Evolutionary conservation across 2,329 filamentous ascomycete genomes (phyloP), one percentile per base, ranked within the genome.

Genomic region (Tolypocladium cylindrosporum): DNA sequence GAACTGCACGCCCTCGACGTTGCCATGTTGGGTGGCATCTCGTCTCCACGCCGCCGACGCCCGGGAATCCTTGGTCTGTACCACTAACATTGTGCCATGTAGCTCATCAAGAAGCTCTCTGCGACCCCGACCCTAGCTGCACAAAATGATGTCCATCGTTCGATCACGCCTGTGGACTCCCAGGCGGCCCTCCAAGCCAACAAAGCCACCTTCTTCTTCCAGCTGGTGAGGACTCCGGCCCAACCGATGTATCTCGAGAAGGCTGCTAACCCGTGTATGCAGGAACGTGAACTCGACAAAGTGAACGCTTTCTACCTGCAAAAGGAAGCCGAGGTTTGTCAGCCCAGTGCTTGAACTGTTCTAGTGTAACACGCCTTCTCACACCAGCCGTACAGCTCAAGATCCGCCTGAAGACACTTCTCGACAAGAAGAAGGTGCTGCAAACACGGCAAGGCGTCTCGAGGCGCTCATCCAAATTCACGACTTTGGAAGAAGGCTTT

Each of bases 71-170:
- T 39, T 55, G 13, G 14, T 11, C n/a, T 54, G 56, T 54, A 53
- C 16, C 42, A 52, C 53, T 41, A 40, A 54, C 55, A 24, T 13
- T 42, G 21, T 51, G 19, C 34, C 59, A 59, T 65, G 68, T 75
- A 97, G 93, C 90, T 97, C 76, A 99, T 97, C 79, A 97, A 97
- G 75, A 94, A 94, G 76, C 86, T 97, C 67, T 96, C 92, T 69
- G 90, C 91, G 60, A 97, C 92, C 57, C 92, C 93, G 55, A 87
- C 88, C 39, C 84, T 97, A 62, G 83, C 83, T 59, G 85, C 93
- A 36, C 89, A 93, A 72, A 86, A 87, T 76, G 87, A 88, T 62
- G 66, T 74, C 63, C 74, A 76, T 65, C 76, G 77, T 62, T 71
- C 73, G 55, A 68, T 71, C 62, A 74, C 75, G 54, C 73, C 76